Evolutionary conservation across 2,329 filamentous ascomycete genomes (phyloP).

Genomic region (Chaetomium sp.): DNA sequence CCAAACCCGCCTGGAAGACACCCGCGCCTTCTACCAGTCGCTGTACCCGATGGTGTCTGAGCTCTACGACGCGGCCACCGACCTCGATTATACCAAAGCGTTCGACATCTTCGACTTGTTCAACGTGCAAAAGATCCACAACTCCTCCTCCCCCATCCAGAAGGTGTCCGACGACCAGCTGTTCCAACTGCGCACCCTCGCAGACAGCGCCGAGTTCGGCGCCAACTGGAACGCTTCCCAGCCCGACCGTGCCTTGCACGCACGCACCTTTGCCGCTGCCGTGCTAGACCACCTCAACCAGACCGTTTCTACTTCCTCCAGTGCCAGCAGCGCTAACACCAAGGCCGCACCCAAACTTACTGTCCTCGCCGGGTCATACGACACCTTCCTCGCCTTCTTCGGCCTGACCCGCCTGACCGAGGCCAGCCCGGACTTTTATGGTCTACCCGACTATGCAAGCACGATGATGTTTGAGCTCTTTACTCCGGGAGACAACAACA

Average conservation of each 20-base stretch:
- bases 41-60: slow-evolving; percentile 49
- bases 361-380: slow-evolving; percentile 45
- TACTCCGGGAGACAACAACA: slow-evolving; percentile 41
- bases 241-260: slow-evolving; percentile 47
- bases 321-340: background rate
- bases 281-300: slow-evolving; percentile 48
- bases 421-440: slow-evolving; percentile 58
- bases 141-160: slow-evolving; percentile 50
- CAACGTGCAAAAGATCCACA: slow-evolving; percentile 56
- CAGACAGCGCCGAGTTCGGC: slow-evolving; percentile 73
- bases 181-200: slow-evolving; percentile 62
- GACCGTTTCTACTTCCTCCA: slow-evolving; percentile 37
- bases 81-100: slow-evolving; percentile 47
- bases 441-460: slow-evolving; percentile 77
- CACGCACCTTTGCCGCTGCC: slow-evolving; percentile 36
- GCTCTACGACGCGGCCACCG: slow-evolving; percentile 7
- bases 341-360: slow-evolving; percentile 37
- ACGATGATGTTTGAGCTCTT: slow-evolving; percentile 73
- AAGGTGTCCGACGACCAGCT: slow-evolving; percentile 54
- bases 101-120: slow-evolving; percentile 54
- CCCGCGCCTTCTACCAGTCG: slow-evolving; percentile 53
- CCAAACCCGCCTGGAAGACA: slow-evolving; percentile 37
- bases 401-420: slow-evolving; percentile 47
- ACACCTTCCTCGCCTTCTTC: slow-evolving; percentile 57
- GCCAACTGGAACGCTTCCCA: slow-evolving; percentile 77